These are phyloP conservation scores for Athelia psychrophila DNA, from an alignment of 1,284 basidiomycete genomes.

Conservation along the genomic window DNA sequence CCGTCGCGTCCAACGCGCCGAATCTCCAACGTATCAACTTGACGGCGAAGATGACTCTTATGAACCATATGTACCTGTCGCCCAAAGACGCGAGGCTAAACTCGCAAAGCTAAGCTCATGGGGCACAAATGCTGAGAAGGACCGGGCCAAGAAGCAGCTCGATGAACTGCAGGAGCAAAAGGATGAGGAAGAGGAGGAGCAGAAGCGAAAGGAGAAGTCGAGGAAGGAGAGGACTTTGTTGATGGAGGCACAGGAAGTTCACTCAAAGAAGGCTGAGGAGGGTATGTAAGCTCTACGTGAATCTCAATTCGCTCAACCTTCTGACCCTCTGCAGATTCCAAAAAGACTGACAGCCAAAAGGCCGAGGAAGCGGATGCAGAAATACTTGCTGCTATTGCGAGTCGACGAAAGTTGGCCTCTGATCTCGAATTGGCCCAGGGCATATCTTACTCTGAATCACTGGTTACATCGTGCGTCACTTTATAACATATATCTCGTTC, in stretches of 20 bases:
- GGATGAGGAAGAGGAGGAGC: constrained; percentile 76
- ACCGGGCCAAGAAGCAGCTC: constrained; percentile 48
- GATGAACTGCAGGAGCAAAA: constrained; percentile 66
- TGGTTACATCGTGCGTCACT: constrained; percentile 71
- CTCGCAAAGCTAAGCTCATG: constrained; percentile 71
- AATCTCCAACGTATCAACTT: constrained; percentile 61
- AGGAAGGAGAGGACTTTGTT: constrained; percentile 83
- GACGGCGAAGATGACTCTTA: constrained; percentile 69
- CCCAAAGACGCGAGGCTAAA: constrained; percentile 81
- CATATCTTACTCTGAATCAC: constrained; percentile 84
- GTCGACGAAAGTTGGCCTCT: constrained; percentile 86
- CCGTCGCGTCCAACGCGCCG: constrained; percentile 49
- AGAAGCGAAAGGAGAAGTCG: constrained; percentile 67
- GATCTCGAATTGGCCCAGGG: constrained; percentile 93
- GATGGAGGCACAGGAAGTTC: constrained; percentile 91
- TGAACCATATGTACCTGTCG: constrained; percentile 86
- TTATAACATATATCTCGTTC: constrained; percentile 6
- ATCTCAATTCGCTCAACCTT: constrained; percentile 8
- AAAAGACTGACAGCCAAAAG: constrained; percentile 83
- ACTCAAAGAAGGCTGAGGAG: constrained; percentile 75
- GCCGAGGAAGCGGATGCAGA: constrained; percentile 87
- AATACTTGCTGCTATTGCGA: constrained; percentile 89
- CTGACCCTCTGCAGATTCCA: constrained; percentile 57
- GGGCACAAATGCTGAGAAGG: constrained; percentile 54
- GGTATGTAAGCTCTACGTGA: constrained; percentile 43